A percentile compares a stretch with the other conserved stretches of the same genome.
These are phyloP conservation scores for Colletotrichum sp. DNA, from an alignment of 2,329 filamentous ascomycete genomes.

Conservation along the genomic window DNA sequence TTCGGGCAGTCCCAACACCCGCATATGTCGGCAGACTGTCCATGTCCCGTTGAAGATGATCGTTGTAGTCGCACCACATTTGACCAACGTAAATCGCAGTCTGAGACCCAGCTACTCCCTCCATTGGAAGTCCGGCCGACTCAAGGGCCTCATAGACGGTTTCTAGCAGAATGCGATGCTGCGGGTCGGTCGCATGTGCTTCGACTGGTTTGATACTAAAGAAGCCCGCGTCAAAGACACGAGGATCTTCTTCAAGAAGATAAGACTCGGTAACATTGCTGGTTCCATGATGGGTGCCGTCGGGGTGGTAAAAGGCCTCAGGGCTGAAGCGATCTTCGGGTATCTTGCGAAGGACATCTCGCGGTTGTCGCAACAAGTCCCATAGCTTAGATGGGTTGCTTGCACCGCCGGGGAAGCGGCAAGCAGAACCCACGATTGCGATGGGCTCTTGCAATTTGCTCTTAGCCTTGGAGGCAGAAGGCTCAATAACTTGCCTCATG, in stretches of 20 bases:
- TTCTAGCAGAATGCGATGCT: slow-evolving; percentile 37
- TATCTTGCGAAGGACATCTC: slow-evolving; percentile 26
- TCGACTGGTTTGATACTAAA: slow-evolving; percentile 37
- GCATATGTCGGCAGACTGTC: slow-evolving; percentile 28
- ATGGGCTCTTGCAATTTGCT: neutral
- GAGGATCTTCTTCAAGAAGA: slow-evolving; percentile 24
- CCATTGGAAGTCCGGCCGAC: slow-evolving; percentile 32
- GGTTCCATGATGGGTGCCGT: neutral
- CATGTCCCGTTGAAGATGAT: slow-evolving; percentile 24
- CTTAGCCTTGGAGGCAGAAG: neutral
- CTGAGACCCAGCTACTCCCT: slow-evolving; percentile 27
- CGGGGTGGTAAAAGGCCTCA: neutral
- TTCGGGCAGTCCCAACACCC: slow-evolving; percentile 33
- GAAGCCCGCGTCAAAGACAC: slow-evolving; percentile 29
- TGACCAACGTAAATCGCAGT: slow-evolving; percentile 37
- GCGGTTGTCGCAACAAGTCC: neutral
- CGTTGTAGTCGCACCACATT: slow-evolving; percentile 31
- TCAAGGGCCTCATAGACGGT: slow-evolving; percentile 39
- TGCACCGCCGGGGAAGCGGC: neutral
- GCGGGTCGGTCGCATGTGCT: slow-evolving; percentile 36
- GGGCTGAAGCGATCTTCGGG: slow-evolving; percentile 25
- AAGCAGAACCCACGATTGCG: slow-evolving; percentile 1
- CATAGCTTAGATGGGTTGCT: neutral
- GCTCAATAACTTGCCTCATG: neutral
- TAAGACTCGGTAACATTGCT: slow-evolving; percentile 25